Percentiles rank a stretch among this genome's conserved stretches.
These are phyloP conservation scores for Verticillium zaregamsianum DNA, from an alignment of 2,329 filamentous ascomycete genomes.

Conservation along the genomic window DNA sequence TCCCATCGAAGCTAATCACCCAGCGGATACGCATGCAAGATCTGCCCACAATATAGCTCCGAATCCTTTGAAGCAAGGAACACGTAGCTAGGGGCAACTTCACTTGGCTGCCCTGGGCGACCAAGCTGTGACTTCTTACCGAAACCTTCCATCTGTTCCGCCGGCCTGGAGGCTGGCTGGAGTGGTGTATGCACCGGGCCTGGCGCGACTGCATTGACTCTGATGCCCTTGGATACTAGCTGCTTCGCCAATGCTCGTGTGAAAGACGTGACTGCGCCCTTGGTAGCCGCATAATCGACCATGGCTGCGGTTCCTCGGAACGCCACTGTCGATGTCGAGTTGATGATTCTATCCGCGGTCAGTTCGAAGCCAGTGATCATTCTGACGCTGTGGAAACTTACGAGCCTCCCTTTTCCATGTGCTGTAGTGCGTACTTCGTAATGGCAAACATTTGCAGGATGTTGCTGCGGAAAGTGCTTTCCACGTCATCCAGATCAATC, in stretches of 20 bases:
- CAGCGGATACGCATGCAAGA: constrained; percentile 34
- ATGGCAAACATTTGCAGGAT: constrained; percentile 57
- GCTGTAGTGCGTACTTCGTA: constrained; percentile 50
- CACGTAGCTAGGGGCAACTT: constrained; percentile 35
- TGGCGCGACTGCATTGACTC: constrained; percentile 44
- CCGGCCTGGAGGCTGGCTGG: constrained; percentile 35
- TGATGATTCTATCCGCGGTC: constrained; percentile 43
- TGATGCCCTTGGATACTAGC: constrained; percentile 51
- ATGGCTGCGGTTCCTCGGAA: constrained; percentile 47
- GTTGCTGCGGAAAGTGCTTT: constrained; percentile 53
- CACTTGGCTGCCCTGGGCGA: constrained; percentile 37
- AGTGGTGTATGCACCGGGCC: constrained; percentile 39
- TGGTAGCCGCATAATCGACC: constrained; percentile 54
- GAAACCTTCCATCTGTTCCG: constrained; percentile 41
- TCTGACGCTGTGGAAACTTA: constrained; percentile 18
- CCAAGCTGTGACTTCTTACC: constrained; percentile 31
- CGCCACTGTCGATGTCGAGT: constrained; percentile 48
- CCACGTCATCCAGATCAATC: constrained; percentile 49
- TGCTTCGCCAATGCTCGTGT: constrained; percentile 49
- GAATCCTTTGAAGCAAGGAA: constrained; percentile 36
- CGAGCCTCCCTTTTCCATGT: constrained; percentile 47
- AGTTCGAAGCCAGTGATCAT: neutral
- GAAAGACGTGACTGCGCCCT: constrained; percentile 54
- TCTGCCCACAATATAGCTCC: constrained; percentile 32
- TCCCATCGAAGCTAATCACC: constrained; percentile 23